A percentile compares a stretch with the other conserved stretches of the same genome.
Evolutionary conservation across 2,329 filamentous ascomycete genomes (phyloP).

Genomic region (Alternaria sp.): DNA sequence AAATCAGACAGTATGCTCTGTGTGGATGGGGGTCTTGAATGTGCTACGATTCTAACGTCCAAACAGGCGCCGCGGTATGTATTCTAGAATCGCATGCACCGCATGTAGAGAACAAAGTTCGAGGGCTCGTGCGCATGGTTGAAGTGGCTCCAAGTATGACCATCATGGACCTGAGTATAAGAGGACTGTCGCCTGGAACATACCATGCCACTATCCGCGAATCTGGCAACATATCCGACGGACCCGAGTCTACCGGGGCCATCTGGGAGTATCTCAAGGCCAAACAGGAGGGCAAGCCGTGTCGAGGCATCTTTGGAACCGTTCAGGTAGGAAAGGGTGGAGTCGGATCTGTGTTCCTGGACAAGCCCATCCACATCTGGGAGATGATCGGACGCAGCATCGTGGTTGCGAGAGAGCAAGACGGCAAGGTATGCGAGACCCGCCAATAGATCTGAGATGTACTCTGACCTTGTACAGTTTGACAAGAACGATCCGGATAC

Average conservation of each 20-base stretch:
- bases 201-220: slow-evolving; percentile 88
- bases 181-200: slow-evolving; percentile 78
- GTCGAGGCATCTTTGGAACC: slow-evolving; percentile 73
- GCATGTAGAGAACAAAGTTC: slow-evolving; percentile 71
- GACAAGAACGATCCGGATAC: slow-evolving; percentile 78
- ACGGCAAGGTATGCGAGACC: slow-evolving; percentile 54
- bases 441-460: slow-evolving; percentile 55
- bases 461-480: slow-evolving; percentile 30
- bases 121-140: slow-evolving; percentile 91
- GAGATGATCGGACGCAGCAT: slow-evolving; percentile 94
- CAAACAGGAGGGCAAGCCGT: slow-evolving; percentile 56
- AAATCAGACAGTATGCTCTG: slow-evolving; percentile 76
- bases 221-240: slow-evolving; percentile 84
- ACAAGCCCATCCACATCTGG: slow-evolving; percentile 87
- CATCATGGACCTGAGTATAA: slow-evolving; percentile 85
- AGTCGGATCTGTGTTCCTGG: slow-evolving; percentile 79
- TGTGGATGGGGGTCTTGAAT: slow-evolving; percentile 9
- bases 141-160: slow-evolving; percentile 82
- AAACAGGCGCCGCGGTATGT: slow-evolving; percentile 80
- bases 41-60: slow-evolving; percentile 10
- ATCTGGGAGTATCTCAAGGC: slow-evolving; percentile 72
- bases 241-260: slow-evolving; percentile 81
- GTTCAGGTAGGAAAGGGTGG: slow-evolving; percentile 79
- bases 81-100: slow-evolving; percentile 86
- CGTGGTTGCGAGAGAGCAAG: slow-evolving; percentile 76